Evolutionary conservation across 768 basidiomycete species (phyloP).

Genomic region (Crassisporium funariophilum): DNA sequence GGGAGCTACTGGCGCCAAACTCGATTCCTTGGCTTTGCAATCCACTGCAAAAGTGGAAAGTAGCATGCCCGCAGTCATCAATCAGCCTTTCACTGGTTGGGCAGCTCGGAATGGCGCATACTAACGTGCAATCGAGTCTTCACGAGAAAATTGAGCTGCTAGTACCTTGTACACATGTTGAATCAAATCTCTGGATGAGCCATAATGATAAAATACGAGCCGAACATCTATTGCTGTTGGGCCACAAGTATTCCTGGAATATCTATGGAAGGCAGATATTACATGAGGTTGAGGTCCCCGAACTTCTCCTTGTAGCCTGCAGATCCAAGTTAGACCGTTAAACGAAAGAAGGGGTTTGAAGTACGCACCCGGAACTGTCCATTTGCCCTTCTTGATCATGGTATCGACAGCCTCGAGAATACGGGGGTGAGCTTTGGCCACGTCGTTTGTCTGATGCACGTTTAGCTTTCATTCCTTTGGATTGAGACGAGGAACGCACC

Average conservation of each 20-base stretch:
- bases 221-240: slow-evolving; percentile 7
- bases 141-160: too few relatives aligned
- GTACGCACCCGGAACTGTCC: slow-evolving; percentile 87
- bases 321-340: slow-evolving; percentile 3
- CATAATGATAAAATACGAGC: slow-evolving; percentile 1
- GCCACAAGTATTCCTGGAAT: slow-evolving; percentile 3
- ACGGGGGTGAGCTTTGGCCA: slow-evolving; percentile 90
- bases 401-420: slow-evolving; percentile 88
- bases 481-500: slow-evolving; percentile 49
- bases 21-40: slow-evolving; percentile 40
- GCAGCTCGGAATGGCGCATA: slow-evolving; percentile 22
- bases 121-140: too few relatives aligned
- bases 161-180: too few relatives aligned
- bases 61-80: slow-evolving; percentile 34
- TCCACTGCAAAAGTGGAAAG: slow-evolving; percentile 41
- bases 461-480: neutral
- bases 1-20: slow-evolving; percentile 40
- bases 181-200: too few relatives aligned
- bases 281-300: slow-evolving; percentile 91
- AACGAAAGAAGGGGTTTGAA: neutral
- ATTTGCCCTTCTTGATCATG: slow-evolving; percentile 98
- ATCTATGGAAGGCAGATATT: slow-evolving; percentile 36
- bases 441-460: slow-evolving; percentile 72
- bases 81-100: slow-evolving; percentile 38
- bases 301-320: slow-evolving; percentile 94